A percentile compares a stretch with the other conserved stretches of the same genome.
These are phyloP conservation scores for Zygoascus meyerae DNA, from an alignment of 1,139 yeast species.

Conservation along the genomic window DNA sequence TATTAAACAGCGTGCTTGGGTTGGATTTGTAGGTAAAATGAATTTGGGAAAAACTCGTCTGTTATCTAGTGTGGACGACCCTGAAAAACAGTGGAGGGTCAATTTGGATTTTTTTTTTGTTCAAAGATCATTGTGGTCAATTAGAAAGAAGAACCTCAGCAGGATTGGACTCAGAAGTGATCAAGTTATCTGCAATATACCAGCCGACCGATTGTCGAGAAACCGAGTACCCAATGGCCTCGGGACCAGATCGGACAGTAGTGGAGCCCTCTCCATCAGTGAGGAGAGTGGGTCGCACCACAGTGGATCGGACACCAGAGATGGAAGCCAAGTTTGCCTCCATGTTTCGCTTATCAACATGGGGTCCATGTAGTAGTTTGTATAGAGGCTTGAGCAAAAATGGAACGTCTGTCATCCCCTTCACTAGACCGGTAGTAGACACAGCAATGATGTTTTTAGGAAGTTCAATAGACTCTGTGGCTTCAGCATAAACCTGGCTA, in stretches of 20 bases:
- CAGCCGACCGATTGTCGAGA: constrained; percentile 12
- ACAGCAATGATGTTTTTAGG: constrained; percentile 12
- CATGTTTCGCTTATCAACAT: constrained; percentile 12
- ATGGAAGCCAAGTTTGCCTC: constrained; percentile 6
- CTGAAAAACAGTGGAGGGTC: too few relatives aligned
- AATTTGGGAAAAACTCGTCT: too few relatives aligned
- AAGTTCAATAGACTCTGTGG: neutral
- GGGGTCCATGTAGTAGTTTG: constrained; percentile 9
- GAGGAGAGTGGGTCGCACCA: constrained; percentile 10
- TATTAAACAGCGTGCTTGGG: too few relatives aligned
- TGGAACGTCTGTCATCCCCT: constrained; percentile 9
- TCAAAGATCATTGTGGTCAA: too few relatives aligned
- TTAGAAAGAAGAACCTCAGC: constrained; percentile 1
- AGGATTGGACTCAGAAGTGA: neutral
- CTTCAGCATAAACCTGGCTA: constrained; percentile 4
- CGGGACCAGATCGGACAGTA: constrained; percentile 8
- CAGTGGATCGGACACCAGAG: constrained; percentile 6
- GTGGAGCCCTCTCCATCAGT: constrained; percentile 8
- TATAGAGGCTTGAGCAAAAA: constrained; percentile 4
- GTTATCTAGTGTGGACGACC: too few relatives aligned
- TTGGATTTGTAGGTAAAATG: too few relatives aligned
- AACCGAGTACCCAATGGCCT: constrained; percentile 12
- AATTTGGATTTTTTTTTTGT: too few relatives aligned
- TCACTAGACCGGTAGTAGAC: constrained; percentile 11
- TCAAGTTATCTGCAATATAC: constrained; percentile 12